Base-by-base conservation (phyloP, 768 basidiomycete genomes). In the Hygrophorus pudorinus region DNA sequence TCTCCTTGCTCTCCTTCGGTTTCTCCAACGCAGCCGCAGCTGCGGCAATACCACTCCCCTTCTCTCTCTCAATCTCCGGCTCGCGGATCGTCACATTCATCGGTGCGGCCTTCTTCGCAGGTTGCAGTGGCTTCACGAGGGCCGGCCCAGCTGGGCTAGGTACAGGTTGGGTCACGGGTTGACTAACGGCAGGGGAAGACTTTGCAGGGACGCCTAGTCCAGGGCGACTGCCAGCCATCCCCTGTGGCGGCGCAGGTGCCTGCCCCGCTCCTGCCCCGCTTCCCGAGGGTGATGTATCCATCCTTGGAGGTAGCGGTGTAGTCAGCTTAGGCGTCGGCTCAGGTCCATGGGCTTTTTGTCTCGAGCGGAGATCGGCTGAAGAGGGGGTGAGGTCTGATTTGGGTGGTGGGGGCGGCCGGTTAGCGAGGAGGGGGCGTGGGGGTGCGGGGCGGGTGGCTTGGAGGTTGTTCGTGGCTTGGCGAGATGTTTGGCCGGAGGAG, bases 1-100 rank as follows among this genome's bases (percentile, higher is more conserved):
- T 85, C 63, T 93, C 79, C 63, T 86, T 82, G n/a, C n/a, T n/a
- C 58, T 87, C 79, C 61, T 84, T 85, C 44, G 79, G 75, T 61
- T 78, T 81, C 59, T 85, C 75, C 48, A 84, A 68, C 29, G 83
- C 81, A 11, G 88, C 84, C 1, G 82, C 82, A 0, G 83, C 82
- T 1, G 81, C 78, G 1, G 71, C 71, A 7, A 72, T 68, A 2
- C 66, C 60, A 35, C 63, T 64, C 36, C 67, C 62, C 42, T 76
- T 78, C 44, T 59, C 43, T 4, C 59, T 64, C 45, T 72, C 71
- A n/a, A n/a, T n/a, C 18, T 72, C 70, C 45, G 73, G 67, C 4
- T 62, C 67, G 27, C 73, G 70, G 30, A 84, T 72, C 38, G 75
- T 79, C 14, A 83, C 70, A 3, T 13, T 29, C 12, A 4, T 20